These are phyloP conservation scores for Raddia guianensis DNA, from an alignment of 176 grass and related monocot species.

Conservation along the genomic window DNA sequence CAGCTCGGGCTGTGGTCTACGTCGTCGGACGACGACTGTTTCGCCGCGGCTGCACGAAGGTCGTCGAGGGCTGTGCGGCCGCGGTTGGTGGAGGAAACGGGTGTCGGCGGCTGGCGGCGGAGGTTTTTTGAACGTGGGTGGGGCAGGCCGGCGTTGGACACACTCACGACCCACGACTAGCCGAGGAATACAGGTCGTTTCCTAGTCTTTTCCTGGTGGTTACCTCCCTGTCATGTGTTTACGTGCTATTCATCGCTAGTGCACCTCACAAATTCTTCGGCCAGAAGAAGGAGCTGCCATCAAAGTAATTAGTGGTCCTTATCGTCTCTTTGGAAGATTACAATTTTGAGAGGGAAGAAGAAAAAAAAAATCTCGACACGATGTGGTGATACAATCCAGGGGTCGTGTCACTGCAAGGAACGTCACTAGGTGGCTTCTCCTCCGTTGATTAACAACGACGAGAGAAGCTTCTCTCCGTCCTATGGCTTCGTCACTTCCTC, in stretches of 20 bases:
- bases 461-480: background rate
- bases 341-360: background rate
- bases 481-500: slow-evolving; percentile 35
- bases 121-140: background rate
- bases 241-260: background rate
- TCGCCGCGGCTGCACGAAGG: background rate
- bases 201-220: background rate
- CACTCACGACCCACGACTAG: too few species aligned
- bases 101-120: background rate
- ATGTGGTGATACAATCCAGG: background rate
- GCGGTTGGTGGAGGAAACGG: background rate
- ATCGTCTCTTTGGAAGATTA: background rate
- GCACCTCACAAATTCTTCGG: too few species aligned
- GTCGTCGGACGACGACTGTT: background rate
- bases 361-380: background rate
- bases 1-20: background rate
- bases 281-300: background rate
- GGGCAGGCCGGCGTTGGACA: background rate
- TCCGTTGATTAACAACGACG: background rate
- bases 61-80: background rate
- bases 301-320: background rate
- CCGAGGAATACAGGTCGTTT: background rate
- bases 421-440: background rate
- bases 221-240: background rate
- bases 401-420: background rate